Evolutionary conservation across 768 basidiomycete species (phyloP).

Genomic region (Cyclocybe aegerita): DNA sequence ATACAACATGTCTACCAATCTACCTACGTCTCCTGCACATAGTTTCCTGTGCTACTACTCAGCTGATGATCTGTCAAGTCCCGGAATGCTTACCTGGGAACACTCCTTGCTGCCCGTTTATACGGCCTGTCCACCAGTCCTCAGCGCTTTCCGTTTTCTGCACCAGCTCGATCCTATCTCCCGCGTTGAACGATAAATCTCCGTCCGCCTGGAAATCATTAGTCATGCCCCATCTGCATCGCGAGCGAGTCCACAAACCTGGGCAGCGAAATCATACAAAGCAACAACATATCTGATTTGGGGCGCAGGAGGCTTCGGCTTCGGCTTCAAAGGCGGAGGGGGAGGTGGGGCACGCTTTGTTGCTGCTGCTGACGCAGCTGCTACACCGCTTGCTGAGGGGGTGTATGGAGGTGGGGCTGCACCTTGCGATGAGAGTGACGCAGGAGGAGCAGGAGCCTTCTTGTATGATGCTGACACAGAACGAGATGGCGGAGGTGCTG

Average conservation of each 20-base stretch:
- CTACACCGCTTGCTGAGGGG: slow-evolving; percentile 15
- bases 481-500: slow-evolving; percentile 41
- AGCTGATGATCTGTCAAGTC: slow-evolving; percentile 3
- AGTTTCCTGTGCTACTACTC: slow-evolving; percentile 48
- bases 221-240: neutral
- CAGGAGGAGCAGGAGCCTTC: slow-evolving; percentile 54
- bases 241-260: slow-evolving; percentile 39
- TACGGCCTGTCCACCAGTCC: slow-evolving; percentile 96
- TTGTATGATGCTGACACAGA: slow-evolving; percentile 37
- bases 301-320: slow-evolving; percentile 64
- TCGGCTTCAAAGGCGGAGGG: slow-evolving; percentile 88
- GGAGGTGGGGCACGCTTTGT: slow-evolving; percentile 85
- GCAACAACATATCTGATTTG: slow-evolving; percentile 81
- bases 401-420: slow-evolving; percentile 36
- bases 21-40: slow-evolving; percentile 55
- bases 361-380: slow-evolving; percentile 35
- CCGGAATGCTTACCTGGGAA: slow-evolving; percentile 68
- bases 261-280: slow-evolving; percentile 92
- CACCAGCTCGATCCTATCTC: slow-evolving; percentile 89
- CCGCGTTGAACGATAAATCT: slow-evolving; percentile 85
- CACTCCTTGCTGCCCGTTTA: slow-evolving; percentile 82
- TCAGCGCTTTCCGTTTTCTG: slow-evolving; percentile 79
- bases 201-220: slow-evolving; percentile 67
- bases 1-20: slow-evolving; percentile 2
- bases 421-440: slow-evolving; percentile 35